A percentile compares a stretch with the other conserved stretches of the same genome.
Evolutionary conservation across 108 stramenopile genomes (phyloP).

Genomic region (Skeletonema tropicum): DNA sequence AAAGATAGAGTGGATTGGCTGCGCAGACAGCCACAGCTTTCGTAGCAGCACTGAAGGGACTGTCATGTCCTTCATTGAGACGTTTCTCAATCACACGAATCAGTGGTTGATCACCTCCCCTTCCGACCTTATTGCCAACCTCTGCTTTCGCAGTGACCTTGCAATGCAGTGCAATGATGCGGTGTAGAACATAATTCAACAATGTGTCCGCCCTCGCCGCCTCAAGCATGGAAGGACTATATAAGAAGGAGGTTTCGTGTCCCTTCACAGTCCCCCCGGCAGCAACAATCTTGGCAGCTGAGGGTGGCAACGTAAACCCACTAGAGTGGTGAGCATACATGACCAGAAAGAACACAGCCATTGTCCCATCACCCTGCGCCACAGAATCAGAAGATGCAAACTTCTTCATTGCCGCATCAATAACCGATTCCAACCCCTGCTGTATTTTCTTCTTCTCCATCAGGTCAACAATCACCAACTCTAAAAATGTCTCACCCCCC

Average conservation of each 20-base stretch:
- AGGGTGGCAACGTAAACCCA: constrained; percentile 38
- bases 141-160: constrained; percentile 50
- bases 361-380: constrained; percentile 69
- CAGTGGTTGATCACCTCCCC: constrained; percentile 19
- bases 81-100: constrained; percentile 47
- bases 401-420: constrained; percentile 71
- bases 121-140: constrained; percentile 12
- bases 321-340: constrained; percentile 40
- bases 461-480: constrained; percentile 35
- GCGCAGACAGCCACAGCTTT: constrained; percentile 64
- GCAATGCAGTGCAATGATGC: constrained; percentile 60
- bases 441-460: constrained; percentile 46
- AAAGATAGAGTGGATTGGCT: constrained; percentile 45
- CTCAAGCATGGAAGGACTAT: constrained; percentile 48
- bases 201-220: constrained; percentile 53
- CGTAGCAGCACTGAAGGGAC: constrained; percentile 46
- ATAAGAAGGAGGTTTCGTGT: constrained; percentile 60
- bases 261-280: constrained; percentile 45
- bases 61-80: constrained; percentile 19
- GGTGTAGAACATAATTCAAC: constrained; percentile 63
- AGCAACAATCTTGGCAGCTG: constrained; percentile 56
- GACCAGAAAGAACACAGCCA: constrained; percentile 63
- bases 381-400: constrained; percentile 55
- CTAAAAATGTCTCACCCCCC: constrained; percentile 36
- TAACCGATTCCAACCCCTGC: constrained; percentile 55